Percentiles rank a stretch among this genome's conserved stretches.
Conservation (phyloP, 75 land plant genomes). For the Sequoia sempervirens region DNA sequence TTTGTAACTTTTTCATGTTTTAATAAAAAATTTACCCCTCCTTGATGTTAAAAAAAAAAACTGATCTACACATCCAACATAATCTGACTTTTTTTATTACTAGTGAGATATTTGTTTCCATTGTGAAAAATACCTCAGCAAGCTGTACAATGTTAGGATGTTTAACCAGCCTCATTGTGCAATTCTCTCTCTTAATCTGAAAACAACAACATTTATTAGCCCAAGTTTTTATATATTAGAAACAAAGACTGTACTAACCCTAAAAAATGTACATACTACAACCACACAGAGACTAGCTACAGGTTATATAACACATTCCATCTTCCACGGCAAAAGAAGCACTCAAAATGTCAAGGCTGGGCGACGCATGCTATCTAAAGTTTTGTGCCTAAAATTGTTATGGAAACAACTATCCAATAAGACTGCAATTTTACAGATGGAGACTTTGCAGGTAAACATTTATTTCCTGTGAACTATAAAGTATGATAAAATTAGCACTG, state of each 20-base stretch:
- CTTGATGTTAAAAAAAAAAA: neutral
- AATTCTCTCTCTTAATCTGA: constrained; percentile 22
- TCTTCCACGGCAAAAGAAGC: neutral
- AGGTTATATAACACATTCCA: neutral
- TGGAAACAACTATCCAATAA: neutral
- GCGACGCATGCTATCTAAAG: neutral
- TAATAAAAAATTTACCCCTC: too few relatives aligned
- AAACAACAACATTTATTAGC: constrained; percentile 4
- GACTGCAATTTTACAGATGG: neutral
- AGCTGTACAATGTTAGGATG: constrained; percentile 28
- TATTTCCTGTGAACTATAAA: neutral
- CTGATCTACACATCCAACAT: neutral
- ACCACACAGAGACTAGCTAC: neutral
- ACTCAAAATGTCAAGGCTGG: neutral
- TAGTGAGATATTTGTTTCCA: neutral
- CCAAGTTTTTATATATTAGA: neutral
- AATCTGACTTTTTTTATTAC: neutral
- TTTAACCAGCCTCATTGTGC: constrained; percentile 24
- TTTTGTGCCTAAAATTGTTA: neutral
- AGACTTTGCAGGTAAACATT: neutral
- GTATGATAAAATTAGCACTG: neutral
- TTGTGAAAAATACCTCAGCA: constrained; percentile 14
- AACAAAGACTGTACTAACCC: neutral
- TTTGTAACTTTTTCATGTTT: too few relatives aligned
- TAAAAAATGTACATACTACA: neutral